These are phyloP conservation scores for Tothia fuscella DNA, from an alignment of 2,329 filamentous ascomycete genomes.

Conservation along the genomic window DNA sequence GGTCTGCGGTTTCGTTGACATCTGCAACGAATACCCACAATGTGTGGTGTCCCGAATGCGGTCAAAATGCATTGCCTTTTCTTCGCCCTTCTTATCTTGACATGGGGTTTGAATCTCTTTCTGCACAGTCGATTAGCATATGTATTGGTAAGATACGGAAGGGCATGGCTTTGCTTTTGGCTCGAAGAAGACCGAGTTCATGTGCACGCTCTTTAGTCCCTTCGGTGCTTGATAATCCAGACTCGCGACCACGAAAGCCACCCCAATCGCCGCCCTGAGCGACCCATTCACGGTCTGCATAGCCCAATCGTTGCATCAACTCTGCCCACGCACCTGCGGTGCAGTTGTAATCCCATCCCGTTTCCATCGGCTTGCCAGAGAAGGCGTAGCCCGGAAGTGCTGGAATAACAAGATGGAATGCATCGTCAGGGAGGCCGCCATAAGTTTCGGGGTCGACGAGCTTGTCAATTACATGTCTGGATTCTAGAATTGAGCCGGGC, in stretches of 20 bases:
- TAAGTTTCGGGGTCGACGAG: conserved; percentile 8
- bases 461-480: conserved; percentile 12
- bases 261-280: conserved; percentile 61
- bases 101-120: conserved; percentile 12
- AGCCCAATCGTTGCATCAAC: conserved; percentile 56
- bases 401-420: conserved; percentile 10
- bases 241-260: conserved; percentile 48
- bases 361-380: conserved; percentile 6
- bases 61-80: conserved; percentile 47
- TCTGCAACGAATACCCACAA: conserved; percentile 19
- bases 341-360: conserved; percentile 7
- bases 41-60: conserved; percentile 19
- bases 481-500: conserved; percentile 17
- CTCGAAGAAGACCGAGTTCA: conserved; percentile 33
- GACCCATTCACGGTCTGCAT: conserved; percentile 38
- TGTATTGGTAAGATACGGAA: neutral
- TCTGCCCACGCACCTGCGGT: neutral
- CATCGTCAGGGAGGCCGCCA: conserved; percentile 8
- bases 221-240: conserved; percentile 48
- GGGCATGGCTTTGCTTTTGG: conserved; percentile 5
- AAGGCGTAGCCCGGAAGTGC: conserved; percentile 11
- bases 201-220: conserved; percentile 46
- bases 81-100: conserved; percentile 12
- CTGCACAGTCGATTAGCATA: conserved; percentile 9
- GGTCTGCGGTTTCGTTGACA: conserved; percentile 60